Percentiles rank a stretch among this genome's conserved stretches.
Conservation (phyloP, 148 eudicot genomes). For the Linanthus parryae region DNA sequence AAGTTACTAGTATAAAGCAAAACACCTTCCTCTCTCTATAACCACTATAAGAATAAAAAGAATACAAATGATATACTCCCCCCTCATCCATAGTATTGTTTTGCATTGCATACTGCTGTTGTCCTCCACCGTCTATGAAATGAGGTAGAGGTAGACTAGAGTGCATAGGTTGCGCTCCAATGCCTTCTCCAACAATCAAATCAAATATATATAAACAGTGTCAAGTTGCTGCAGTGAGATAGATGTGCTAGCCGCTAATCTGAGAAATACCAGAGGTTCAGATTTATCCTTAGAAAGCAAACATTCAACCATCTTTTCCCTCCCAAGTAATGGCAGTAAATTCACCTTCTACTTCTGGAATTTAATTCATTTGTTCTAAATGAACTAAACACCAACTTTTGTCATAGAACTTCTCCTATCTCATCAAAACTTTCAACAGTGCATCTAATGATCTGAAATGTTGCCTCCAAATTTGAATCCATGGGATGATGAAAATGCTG, state of each 20-base stretch:
- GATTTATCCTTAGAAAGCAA: not conserved
- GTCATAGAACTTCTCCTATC: not conserved
- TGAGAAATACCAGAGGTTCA: too few species aligned
- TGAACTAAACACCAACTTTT: not conserved
- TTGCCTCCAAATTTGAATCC: not conserved
- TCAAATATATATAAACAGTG: too few species aligned
- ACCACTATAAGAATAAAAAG: too few species aligned
- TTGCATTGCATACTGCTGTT: constrained; percentile 36
- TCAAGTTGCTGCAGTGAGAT: not conserved
- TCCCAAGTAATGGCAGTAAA: not conserved
- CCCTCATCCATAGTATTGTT: constrained; percentile 17
- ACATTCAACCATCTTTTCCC: not conserved
- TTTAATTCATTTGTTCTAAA: not conserved
- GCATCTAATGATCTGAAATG: not conserved
- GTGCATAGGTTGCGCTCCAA: constrained; percentile 42
- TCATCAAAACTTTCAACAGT: not conserved
- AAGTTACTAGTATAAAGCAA: too few species aligned
- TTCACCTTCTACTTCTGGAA: not conserved
- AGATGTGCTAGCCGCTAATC: not conserved
- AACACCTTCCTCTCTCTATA: too few species aligned
- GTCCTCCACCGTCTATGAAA: constrained; percentile 35
- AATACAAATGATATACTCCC: not conserved
- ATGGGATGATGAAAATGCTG: too few species aligned
- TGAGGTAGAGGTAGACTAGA: constrained; percentile 34
- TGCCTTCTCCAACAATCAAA: constrained; percentile 45